phyloP scores from a whole-genome alignment of 2,329 filamentous ascomycete genomes.

The Claviceps sp. region DNA sequence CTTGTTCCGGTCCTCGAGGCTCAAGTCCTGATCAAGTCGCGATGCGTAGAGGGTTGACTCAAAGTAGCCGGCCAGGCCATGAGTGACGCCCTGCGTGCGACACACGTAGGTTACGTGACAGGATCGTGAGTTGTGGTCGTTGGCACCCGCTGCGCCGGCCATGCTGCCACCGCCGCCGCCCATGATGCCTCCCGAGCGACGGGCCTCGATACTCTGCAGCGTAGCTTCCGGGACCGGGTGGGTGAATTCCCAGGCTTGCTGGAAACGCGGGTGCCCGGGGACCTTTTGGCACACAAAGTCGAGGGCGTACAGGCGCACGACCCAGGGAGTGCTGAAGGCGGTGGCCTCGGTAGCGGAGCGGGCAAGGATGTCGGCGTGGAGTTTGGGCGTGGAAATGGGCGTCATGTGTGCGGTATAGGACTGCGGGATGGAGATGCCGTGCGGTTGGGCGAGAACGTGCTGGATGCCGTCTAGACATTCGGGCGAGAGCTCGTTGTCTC shows the following conservation, averaged over 20 bases:
- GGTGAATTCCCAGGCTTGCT: conserved; percentile 67
- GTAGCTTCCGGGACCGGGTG: conserved; percentile 56
- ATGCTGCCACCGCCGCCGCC: conserved; percentile 60
- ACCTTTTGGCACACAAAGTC: conserved; percentile 65
- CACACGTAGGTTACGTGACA: conserved; percentile 69
- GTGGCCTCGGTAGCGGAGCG: conserved; percentile 48
- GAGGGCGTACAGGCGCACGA: conserved; percentile 81
- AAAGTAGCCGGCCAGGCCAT: conserved; percentile 89
- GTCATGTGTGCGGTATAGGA: conserved; percentile 90
- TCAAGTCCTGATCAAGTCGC: conserved; percentile 16
- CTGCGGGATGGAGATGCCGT: conserved; percentile 86
- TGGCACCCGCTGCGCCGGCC: conserved; percentile 64
- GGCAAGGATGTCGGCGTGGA: conserved; percentile 66
- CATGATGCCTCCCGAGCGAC: conserved; percentile 50
- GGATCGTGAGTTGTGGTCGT: conserved; percentile 82
- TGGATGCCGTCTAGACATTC: conserved; percentile 96
- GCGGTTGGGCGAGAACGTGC: conserved; percentile 60
- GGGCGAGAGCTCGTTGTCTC: conserved; percentile 90
- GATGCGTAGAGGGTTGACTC: conserved; percentile 82
- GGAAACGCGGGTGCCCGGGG: conserved; percentile 49
- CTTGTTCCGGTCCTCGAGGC: conserved; percentile 19
- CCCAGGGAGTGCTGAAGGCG: conserved; percentile 84
- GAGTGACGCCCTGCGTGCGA: conserved; percentile 66
- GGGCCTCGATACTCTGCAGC: conserved; percentile 39
- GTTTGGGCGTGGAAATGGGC: conserved; percentile 77